phyloP scores from a whole-genome alignment of 805 yeast genomes.

The Wickerhamiella vanderwaltii region DNA sequence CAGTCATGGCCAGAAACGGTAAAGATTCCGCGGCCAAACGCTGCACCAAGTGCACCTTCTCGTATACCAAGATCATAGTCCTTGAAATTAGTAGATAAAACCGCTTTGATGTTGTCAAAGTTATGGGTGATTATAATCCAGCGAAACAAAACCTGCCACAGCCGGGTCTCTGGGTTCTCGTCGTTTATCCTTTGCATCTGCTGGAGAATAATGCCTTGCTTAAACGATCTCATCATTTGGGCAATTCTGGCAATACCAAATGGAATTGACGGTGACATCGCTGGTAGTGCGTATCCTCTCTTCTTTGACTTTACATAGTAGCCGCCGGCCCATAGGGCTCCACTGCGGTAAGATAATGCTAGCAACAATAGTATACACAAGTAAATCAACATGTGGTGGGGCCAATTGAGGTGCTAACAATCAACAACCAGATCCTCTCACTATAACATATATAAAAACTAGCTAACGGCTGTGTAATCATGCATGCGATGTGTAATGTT shows the following conservation, averaged over 20 bases:
- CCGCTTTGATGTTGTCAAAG: slow-evolving; percentile 27
- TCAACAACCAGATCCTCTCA: too few species aligned
- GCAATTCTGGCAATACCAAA: not conserved
- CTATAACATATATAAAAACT: too few species aligned
- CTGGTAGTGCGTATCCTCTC: slow-evolving; percentile 2
- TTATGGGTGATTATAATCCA: slow-evolving; percentile 20
- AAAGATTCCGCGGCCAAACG: slow-evolving; percentile 29
- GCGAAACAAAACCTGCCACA: slow-evolving; percentile 6
- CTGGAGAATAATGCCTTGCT: not conserved
- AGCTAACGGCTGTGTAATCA: too few species aligned
- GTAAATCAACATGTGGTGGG: too few species aligned
- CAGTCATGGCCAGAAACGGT: slow-evolving; percentile 28
- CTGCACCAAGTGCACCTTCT: slow-evolving; percentile 20
- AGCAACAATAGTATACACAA: too few species aligned
- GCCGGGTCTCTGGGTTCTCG: not conserved
- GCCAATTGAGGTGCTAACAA: too few species aligned
- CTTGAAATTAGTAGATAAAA: slow-evolving; percentile 26
- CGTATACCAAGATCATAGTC: slow-evolving; percentile 26
- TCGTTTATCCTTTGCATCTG: not conserved
- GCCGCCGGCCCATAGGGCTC: too few species aligned
- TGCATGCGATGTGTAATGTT: too few species aligned
- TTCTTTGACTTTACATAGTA: not conserved
- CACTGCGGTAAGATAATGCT: too few species aligned
- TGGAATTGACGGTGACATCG: not conserved
- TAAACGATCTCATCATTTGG: not conserved